Conservation (phyloP, 2,329 filamentous ascomycete genomes). For the Colletotrichum kahawae region DNA sequence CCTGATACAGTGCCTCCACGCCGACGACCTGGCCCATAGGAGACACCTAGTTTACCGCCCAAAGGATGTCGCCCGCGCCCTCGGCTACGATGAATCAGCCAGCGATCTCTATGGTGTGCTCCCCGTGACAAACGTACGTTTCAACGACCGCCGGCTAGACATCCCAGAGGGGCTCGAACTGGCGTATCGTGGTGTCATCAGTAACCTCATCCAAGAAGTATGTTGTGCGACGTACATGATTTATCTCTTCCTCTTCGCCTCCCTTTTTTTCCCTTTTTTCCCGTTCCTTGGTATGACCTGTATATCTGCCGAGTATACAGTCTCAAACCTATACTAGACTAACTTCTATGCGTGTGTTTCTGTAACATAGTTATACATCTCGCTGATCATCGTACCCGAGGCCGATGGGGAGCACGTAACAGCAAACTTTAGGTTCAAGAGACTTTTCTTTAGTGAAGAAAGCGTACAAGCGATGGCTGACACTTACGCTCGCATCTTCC, state of each 20-base stretch:
- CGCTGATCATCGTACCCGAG: background rate
- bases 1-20: background rate
- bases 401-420: background rate
- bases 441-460: background rate
- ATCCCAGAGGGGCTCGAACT: background rate
- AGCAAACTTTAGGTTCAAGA: background rate
- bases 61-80: background rate
- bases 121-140: background rate
- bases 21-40: background rate
- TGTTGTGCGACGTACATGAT: background rate
- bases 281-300: accelerated
- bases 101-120: background rate
- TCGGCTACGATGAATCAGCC: background rate
- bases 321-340: background rate
- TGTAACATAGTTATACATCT: background rate
- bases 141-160: background rate
- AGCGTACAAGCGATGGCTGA: background rate
- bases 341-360: background rate
- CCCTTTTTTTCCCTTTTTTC: background rate
- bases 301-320: background rate
- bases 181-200: background rate
- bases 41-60: background rate
- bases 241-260: background rate
- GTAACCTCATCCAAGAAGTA: background rate
- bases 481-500: background rate